Percentiles rank a stretch among this genome's conserved stretches.
phyloP scores from a whole-genome alignment of 352 stramenopile genomes.

The Pythium dissotocum region DNA sequence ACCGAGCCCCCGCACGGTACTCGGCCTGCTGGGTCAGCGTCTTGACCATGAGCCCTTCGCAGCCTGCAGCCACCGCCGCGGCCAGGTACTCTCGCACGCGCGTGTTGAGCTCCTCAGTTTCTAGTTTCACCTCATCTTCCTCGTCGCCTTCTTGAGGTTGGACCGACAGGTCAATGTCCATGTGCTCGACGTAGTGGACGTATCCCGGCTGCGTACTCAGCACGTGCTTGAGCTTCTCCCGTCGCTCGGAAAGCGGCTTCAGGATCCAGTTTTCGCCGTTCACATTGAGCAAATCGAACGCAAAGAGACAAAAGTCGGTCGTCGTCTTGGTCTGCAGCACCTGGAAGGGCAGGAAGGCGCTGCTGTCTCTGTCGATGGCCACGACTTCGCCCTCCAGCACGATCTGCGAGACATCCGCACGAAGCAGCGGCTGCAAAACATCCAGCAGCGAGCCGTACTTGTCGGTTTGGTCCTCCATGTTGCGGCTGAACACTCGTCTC shows the following conservation, averaged over 20 bases:
- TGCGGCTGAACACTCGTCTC: slow-evolving; percentile 78
- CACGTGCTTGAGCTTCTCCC: slow-evolving; percentile 36
- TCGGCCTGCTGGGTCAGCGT: slow-evolving; percentile 42
- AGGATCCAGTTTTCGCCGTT: slow-evolving; percentile 35
- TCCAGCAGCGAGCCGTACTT: slow-evolving; percentile 63
- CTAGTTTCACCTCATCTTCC: not conserved
- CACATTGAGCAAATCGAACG: slow-evolving; percentile 69
- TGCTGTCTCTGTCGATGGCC: slow-evolving; percentile 52
- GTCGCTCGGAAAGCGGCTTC: slow-evolving; percentile 44
- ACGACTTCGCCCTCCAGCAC: slow-evolving; percentile 82
- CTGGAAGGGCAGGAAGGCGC: slow-evolving; percentile 69
- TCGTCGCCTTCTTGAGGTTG: not conserved
- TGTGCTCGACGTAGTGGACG: slow-evolving; percentile 63
- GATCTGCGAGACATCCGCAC: slow-evolving; percentile 33
- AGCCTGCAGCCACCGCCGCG: slow-evolving; percentile 54
- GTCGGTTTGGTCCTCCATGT: slow-evolving; percentile 79
- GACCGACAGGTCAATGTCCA: slow-evolving; percentile 41
- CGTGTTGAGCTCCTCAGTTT: not conserved
- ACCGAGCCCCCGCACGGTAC: slow-evolving; percentile 70
- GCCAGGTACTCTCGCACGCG: slow-evolving; percentile 44
- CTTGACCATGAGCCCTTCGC: slow-evolving; percentile 85
- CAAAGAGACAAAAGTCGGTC: slow-evolving; percentile 76
- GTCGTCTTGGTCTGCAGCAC: slow-evolving; percentile 75
- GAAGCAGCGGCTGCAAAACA: slow-evolving; percentile 38
- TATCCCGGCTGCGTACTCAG: slow-evolving; percentile 40